phyloP scores from a whole-genome alignment of 306 rosid genomes.

The Rubus parviflorus region DNA sequence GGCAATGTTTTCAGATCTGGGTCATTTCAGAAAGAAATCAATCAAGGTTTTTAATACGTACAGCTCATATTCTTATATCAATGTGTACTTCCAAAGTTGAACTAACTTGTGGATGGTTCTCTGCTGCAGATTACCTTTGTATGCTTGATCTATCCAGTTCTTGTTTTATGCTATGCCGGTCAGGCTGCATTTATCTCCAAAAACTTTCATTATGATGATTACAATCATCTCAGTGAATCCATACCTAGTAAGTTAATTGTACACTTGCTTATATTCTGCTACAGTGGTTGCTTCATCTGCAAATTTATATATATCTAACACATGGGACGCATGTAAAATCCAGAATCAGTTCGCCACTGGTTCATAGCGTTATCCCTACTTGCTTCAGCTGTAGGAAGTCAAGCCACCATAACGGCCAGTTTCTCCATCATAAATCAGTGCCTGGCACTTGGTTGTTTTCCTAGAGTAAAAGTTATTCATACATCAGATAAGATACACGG shows the following conservation, averaged over 20 bases:
- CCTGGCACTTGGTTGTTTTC: conserved; percentile 80
- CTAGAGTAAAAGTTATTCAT: conserved; percentile 89
- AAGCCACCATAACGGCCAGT: conserved; percentile 82
- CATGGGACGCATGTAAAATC: conserved; percentile 18
- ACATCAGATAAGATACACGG: conserved; percentile 71
- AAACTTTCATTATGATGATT: conserved; percentile 35
- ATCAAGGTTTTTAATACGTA: conserved; percentile 48
- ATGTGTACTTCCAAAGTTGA: not conserved
- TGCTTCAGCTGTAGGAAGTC: conserved; percentile 88
- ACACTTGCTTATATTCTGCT: not conserved
- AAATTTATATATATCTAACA: conserved; percentile 22
- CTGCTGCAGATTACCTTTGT: conserved; percentile 63
- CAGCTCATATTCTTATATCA: conserved; percentile 6
- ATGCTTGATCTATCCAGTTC: conserved; percentile 80
- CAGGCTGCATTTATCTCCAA: conserved; percentile 79
- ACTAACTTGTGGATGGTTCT: conserved; percentile 29
- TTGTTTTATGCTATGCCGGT: conserved; percentile 69
- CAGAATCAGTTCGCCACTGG: conserved; percentile 48
- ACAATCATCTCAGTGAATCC: conserved; percentile 62
- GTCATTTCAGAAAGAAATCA: conserved; percentile 81
- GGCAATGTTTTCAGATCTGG: conserved; percentile 76
- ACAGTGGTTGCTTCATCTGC: conserved; percentile 1
- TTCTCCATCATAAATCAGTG: conserved; percentile 88
- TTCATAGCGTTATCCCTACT: conserved; percentile 55
- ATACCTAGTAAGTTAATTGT: conserved; percentile 55